These are phyloP conservation scores for Lepidium aucheri DNA, from an alignment of 345 rosid genomes.

Conservation along the genomic window DNA sequence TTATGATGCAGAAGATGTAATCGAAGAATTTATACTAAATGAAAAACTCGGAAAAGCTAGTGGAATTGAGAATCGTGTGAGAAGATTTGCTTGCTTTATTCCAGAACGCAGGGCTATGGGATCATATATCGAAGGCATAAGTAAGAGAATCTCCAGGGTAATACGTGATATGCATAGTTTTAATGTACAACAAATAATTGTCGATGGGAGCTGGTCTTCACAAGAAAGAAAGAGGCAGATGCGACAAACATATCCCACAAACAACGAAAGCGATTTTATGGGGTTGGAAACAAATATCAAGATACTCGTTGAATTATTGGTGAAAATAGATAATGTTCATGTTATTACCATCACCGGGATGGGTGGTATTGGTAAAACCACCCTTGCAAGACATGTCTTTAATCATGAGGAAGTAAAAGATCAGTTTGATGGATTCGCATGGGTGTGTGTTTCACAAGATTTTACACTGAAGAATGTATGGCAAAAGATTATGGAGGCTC, in stretches of 20 bases:
- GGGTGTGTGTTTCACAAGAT: neutral
- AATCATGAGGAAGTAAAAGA: neutral
- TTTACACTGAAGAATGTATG: no score
- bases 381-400: neutral
- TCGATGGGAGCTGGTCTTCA: neutral
- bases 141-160: constrained; percentile 13
- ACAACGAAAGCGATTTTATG: neutral
- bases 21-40: neutral
- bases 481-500: neutral
- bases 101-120: neutral
- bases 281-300: neutral
- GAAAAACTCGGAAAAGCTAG: neutral
- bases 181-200: neutral
- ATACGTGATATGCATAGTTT: neutral
- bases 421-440: neutral
- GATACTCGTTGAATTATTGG: neutral
- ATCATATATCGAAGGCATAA: neutral
- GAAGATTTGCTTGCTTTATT: neutral
- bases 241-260: neutral
- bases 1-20: neutral
- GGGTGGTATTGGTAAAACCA: neutral
- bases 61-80: neutral
- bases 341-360: neutral
- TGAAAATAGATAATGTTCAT: neutral
- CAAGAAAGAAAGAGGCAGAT: neutral